A percentile compares a stretch with the other conserved stretches of the same genome.
Evolutionary conservation across 2,329 filamentous ascomycete species (phyloP).

Genomic region (Fusarium heterosporum): DNA sequence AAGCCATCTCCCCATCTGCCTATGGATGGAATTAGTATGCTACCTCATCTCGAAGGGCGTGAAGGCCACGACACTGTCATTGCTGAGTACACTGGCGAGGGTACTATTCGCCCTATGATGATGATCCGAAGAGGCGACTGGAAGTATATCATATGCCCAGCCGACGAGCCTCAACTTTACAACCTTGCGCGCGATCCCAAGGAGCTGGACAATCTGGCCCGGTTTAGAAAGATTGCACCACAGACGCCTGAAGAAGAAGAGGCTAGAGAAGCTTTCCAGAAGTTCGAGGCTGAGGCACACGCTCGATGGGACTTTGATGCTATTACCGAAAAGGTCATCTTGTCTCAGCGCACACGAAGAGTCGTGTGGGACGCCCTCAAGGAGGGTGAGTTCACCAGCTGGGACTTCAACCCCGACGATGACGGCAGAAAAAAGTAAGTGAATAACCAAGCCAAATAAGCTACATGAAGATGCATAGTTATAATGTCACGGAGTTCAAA

Average conservation of each 20-base stretch:
- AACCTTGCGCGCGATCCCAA: slow-evolving; percentile 80
- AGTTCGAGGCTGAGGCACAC: slow-evolving; percentile 79
- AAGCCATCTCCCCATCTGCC: slow-evolving; percentile 77
- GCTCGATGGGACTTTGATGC: slow-evolving; percentile 83
- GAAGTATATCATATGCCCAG: slow-evolving; percentile 91
- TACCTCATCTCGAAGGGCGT: slow-evolving; percentile 77
- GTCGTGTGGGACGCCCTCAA: slow-evolving; percentile 85
- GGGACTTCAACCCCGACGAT: slow-evolving; percentile 85
- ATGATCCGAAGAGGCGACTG: slow-evolving; percentile 92
- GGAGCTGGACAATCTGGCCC: slow-evolving; percentile 80
- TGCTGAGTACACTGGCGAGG: slow-evolving; percentile 95
- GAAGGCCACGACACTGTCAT: slow-evolving; percentile 87
- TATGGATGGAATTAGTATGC: slow-evolving; percentile 84
- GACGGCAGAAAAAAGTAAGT: slow-evolving; percentile 74
- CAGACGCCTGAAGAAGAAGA: slow-evolving; percentile 60
- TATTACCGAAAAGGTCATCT: slow-evolving; percentile 80
- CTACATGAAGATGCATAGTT: slow-evolving; percentile 43
- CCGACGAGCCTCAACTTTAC: slow-evolving; percentile 86
- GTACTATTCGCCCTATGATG: slow-evolving; percentile 87
- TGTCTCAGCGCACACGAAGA: slow-evolving; percentile 81
- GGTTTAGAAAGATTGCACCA: slow-evolving; percentile 54
- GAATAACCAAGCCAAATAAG: neutral
- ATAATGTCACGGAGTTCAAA: slow-evolving; percentile 46
- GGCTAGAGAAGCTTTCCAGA: slow-evolving; percentile 64
- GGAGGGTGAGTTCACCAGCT: slow-evolving; percentile 79